phyloP scores from a whole-genome alignment of 1,284 basidiomycete species.

The Malassezia nana region DNA sequence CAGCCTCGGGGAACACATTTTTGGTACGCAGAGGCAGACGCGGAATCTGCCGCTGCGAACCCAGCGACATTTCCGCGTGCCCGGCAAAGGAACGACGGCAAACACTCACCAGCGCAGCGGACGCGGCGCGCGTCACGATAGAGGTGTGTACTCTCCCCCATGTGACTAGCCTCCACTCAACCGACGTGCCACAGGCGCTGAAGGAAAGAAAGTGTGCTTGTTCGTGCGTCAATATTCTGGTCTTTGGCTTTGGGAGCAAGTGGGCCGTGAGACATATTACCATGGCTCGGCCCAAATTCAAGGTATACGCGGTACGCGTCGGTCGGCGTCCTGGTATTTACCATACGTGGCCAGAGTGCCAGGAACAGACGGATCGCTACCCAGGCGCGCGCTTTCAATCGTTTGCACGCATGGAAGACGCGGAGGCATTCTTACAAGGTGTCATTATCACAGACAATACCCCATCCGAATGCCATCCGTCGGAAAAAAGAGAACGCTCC shows the following conservation, averaged over 20 bases:
- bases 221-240: not conserved
- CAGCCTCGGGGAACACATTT: not conserved
- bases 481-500: not conserved
- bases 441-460: not conserved
- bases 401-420: slow-evolving; percentile 55
- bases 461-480: not conserved
- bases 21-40: slow-evolving; percentile 14
- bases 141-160: slow-evolving; percentile 9
- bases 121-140: slow-evolving; percentile 4
- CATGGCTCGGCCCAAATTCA: not conserved
- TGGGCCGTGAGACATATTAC: not conserved
- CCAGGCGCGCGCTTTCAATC: slow-evolving; percentile 58
- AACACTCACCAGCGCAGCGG: not conserved
- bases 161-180: not conserved
- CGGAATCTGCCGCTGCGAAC: slow-evolving; percentile 1
- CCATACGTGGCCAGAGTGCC: slow-evolving; percentile 52
- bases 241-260: not conserved
- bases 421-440: slow-evolving; percentile 40
- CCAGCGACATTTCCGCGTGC: slow-evolving; percentile 14
- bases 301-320: slow-evolving; percentile 29
- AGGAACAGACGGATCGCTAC: slow-evolving; percentile 57
- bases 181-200: not conserved
- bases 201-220: not conserved
- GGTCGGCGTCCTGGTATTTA: slow-evolving; percentile 39
- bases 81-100: not conserved